Evolutionary conservation across 306 rosid genomes (phyloP).

Genomic region (Argentina anserina): DNA sequence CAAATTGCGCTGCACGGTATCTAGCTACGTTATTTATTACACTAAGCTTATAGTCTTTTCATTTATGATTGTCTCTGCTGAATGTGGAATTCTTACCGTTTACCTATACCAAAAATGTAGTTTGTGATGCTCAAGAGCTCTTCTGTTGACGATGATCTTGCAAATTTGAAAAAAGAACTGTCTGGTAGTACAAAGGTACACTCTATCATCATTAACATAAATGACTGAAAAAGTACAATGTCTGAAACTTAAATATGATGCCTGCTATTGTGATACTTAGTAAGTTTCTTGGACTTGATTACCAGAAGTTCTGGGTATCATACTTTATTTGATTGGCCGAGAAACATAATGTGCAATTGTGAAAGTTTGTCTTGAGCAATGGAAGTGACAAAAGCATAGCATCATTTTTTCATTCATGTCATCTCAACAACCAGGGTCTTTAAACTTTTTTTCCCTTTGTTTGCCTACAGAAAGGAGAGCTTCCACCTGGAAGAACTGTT

Average conservation of each 20-base stretch:
- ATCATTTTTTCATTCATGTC: not conserved
- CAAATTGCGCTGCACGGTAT: not conserved
- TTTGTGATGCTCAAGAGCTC: constrained; percentile 86
- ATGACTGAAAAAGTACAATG: not conserved
- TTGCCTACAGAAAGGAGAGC: constrained; percentile 78
- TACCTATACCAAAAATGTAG: constrained; percentile 34
- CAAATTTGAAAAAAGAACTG: constrained; percentile 47
- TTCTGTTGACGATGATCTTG: constrained; percentile 65
- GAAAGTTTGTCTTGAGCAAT: not conserved
- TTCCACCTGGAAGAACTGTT: constrained; percentile 76
- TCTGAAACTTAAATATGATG: not conserved
- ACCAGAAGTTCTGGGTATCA: not conserved
- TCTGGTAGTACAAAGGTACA: constrained; percentile 69
- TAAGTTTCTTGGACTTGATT: not conserved
- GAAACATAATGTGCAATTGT: not conserved
- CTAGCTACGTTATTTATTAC: not conserved
- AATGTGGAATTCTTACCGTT: constrained; percentile 1
- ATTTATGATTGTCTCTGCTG: not conserved
- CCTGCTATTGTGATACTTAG: not conserved
- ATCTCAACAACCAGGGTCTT: not conserved
- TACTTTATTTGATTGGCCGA: not conserved
- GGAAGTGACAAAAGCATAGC: not conserved
- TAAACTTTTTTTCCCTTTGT: not conserved
- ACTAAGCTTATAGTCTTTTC: not conserved
- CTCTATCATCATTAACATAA: not conserved